These are phyloP conservation scores for Oryza punctata DNA, from an alignment of 176 grass and related monocot species.

Conservation along the genomic window DNA sequence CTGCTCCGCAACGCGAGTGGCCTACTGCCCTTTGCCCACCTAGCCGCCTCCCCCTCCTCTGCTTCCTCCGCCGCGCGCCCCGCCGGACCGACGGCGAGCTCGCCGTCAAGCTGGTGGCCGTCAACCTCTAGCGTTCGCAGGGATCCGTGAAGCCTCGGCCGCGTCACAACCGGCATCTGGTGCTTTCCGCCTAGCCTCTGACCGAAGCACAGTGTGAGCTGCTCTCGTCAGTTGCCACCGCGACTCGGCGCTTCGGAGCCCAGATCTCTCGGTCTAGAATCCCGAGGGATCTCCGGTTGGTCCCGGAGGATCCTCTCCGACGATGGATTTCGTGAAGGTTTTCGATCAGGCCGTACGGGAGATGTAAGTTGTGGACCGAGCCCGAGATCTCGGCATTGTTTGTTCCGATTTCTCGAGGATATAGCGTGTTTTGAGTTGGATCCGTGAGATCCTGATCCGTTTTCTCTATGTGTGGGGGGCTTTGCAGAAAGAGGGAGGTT, in stretches of 20 bases:
- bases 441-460: conserved; percentile 37
- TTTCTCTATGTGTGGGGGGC: background rate
- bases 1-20: background rate
- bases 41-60: conserved; percentile 24
- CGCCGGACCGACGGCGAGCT: conserved; percentile 22
- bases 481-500: conserved; percentile 92
- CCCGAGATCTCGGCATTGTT: conserved; percentile 4
- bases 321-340: conserved; percentile 99
- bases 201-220: conserved; percentile 15
- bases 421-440: background rate
- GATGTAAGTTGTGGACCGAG: conserved; percentile 62
- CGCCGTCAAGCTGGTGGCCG: conserved; percentile 5
- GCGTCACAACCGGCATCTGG: background rate
- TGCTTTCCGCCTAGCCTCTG: too few species aligned
- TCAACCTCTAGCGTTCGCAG: background rate
- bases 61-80: conserved; percentile 4
- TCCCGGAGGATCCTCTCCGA: background rate
- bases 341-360: conserved; percentile 96
- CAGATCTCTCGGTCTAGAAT: conserved; percentile 32
- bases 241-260: background rate
- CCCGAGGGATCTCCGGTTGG: background rate
- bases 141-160: conserved; percentile 33
- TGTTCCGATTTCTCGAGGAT: background rate
- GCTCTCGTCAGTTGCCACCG: conserved; percentile 9
- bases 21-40: conserved; percentile 27